These are phyloP conservation scores for Solidago caesia DNA, from an alignment of 129 eudicot genomes.

Conservation along the genomic window DNA sequence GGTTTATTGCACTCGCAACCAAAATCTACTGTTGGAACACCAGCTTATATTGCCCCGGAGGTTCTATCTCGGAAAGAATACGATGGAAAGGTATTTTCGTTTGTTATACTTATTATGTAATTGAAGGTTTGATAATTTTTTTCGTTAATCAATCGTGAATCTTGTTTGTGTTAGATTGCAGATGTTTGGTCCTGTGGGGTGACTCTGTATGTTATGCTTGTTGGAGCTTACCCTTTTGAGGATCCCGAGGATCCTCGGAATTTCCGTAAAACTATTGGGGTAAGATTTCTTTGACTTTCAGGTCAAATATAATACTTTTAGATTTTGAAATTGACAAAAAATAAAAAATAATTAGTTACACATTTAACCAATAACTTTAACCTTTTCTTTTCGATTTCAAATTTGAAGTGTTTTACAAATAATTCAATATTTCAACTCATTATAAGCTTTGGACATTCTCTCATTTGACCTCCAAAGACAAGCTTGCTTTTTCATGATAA, in stretches of 20 bases:
- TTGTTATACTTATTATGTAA: background rate
- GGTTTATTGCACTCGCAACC: constrained; percentile 83
- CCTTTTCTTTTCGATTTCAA: background rate
- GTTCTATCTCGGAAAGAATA: constrained; percentile 80
- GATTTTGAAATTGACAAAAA: background rate
- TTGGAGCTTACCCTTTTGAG: constrained; percentile 57
- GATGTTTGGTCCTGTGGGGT: constrained; percentile 50
- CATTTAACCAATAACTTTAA: background rate
- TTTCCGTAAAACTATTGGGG: constrained; percentile 68
- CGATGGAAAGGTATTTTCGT: constrained; percentile 73
- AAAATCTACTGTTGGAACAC: constrained; percentile 91
- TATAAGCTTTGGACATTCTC: background rate
- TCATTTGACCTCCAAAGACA: constrained; percentile 11
- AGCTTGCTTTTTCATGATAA: background rate
- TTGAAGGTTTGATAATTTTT: background rate
- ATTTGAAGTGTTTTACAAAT: background rate
- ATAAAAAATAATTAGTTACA: background rate
- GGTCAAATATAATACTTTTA: constrained; percentile 12
- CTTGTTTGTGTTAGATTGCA: constrained; percentile 35
- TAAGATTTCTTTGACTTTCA: constrained; percentile 32
- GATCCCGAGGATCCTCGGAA: constrained; percentile 73
- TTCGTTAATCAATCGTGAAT: background rate
- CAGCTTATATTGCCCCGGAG: constrained; percentile 95
- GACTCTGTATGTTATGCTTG: constrained; percentile 43
- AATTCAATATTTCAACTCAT: background rate